These are phyloP conservation scores for Suhomyces maxii DNA, from an alignment of 1,139 yeast species.

Conservation along the genomic window DNA sequence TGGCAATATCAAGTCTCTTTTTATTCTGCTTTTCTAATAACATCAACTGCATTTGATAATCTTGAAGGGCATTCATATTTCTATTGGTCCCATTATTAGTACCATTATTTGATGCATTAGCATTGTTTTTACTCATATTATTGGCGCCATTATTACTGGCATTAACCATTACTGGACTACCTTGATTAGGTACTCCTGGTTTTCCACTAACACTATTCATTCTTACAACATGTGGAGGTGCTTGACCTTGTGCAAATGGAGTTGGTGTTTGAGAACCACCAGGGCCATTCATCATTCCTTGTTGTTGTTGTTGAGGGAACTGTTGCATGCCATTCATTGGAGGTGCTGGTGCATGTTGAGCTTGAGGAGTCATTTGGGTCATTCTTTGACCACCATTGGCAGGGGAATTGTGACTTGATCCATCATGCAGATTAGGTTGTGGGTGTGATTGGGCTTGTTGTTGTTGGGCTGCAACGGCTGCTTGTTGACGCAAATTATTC, in stretches of 20 bases:
- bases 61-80: constrained; percentile 55
- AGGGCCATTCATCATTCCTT: constrained; percentile 7
- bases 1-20: constrained; percentile 55
- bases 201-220: constrained; percentile 17
- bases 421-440: constrained; percentile 17
- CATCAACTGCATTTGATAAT: constrained; percentile 76
- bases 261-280: constrained; percentile 7
- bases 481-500: constrained; percentile 52
- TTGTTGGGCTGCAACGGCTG: constrained; percentile 35
- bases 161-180: constrained; percentile 12
- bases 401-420: constrained; percentile 21
- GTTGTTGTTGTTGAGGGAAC: constrained; percentile 17
- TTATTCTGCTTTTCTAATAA: constrained; percentile 70
- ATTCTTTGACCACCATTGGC: constrained; percentile 19
- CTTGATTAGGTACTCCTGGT: constrained; percentile 10
- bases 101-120: constrained; percentile 7
- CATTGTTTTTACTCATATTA: constrained; percentile 3
- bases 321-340: constrained; percentile 18
- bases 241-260: constrained; percentile 9
- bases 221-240: constrained; percentile 16
- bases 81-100: constrained; percentile 17
- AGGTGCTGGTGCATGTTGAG: constrained; percentile 18
- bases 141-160: constrained; percentile 3
- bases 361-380: constrained; percentile 23
- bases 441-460: constrained; percentile 20